Base-by-base conservation (phyloP, 306 rosid species). In the Cyclanthera cordifolia region DNA sequence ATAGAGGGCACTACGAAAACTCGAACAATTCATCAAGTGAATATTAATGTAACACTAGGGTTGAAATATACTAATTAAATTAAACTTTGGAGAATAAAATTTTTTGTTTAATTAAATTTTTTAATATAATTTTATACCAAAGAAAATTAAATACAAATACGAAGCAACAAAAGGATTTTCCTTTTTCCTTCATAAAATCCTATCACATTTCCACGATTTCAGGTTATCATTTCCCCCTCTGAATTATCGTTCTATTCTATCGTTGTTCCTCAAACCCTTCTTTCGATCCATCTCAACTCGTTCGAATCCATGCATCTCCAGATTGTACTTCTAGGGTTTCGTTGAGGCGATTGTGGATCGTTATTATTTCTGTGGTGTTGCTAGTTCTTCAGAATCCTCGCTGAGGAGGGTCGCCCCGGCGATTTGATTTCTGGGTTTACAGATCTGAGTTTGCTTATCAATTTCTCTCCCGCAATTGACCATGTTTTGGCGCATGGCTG, bases 401-500 rank as follows among this genome's bases (percentile, higher is more conserved):
- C 67, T 72, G 45, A 63, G 75, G 55, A 32, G 60, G 73, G 24
- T 53, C 37, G 63, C 14, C 39, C 63, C 34, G 73, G 75, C 76
- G 76, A 79, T 86, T 88, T 96, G 96, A 90, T 87, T 89, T 79
- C 86, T 76, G 81, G 58, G 72, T 63, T 78, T 77, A 80, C 78
- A 86, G 96, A 94, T 94, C 97, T 85, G 85, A 72, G 41, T 72
- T 79, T 37, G 49, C 74, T 19, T 46, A 74, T 71, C 63, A n/a
- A 32, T 76, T 60, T 72, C 27, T 17, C 70, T n/a, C 61, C 67
- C 45, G 3, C 52, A 74, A 75, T 82, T 83, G 82, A 88, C 60
- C 70, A 94, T 94, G 99, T 94, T 94, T 79, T 94, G 99, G 99
- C 95, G 96, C 57, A 94, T 94, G 96, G 85, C 99, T 50, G 99